These are phyloP conservation scores for Chaetomium fimeti DNA, from an alignment of 495 filamentous ascomycete species.

Conservation along the genomic window DNA sequence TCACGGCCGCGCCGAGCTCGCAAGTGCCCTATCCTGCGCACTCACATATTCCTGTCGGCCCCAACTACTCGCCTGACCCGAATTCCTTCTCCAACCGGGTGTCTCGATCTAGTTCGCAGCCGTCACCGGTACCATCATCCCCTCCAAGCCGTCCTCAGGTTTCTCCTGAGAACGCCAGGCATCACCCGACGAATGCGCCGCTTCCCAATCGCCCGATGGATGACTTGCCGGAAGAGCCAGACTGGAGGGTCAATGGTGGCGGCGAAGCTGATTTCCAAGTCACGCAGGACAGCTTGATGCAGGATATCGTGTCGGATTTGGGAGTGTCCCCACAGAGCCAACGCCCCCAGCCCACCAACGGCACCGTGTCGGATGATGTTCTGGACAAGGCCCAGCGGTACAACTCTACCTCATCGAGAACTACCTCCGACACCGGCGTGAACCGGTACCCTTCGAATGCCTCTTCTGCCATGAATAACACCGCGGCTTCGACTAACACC, in stretches of 20 bases:
- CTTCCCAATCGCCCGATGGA: conserved; percentile 54
- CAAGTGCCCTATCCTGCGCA: conserved; percentile 47
- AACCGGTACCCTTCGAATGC: conserved; percentile 50
- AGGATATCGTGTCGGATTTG: conserved; percentile 55
- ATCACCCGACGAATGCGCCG: conserved; percentile 57
- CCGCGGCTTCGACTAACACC: conserved; percentile 30
- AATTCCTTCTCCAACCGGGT: conserved; percentile 42
- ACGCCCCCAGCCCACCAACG: conserved; percentile 36
- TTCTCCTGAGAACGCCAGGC: conserved; percentile 43
- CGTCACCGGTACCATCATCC: conserved; percentile 45
- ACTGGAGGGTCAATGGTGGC: conserved; percentile 38
- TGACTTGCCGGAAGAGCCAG: conserved; percentile 40
- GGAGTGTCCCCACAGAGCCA: conserved; percentile 36
- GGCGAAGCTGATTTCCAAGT: conserved; percentile 37
- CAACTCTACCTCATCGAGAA: conserved; percentile 51
- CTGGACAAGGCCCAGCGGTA: conserved; percentile 48
- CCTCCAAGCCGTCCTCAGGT: conserved; percentile 37
- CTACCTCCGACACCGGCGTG: conserved; percentile 31
- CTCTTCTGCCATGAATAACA: conserved; percentile 43
- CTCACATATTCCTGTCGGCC: conserved; percentile 49
- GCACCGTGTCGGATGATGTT: conserved; percentile 44
- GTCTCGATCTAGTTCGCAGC: conserved; percentile 45
- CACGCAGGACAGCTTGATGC: conserved; percentile 52
- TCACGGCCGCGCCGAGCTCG: conserved; percentile 33
- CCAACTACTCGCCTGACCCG: conserved; percentile 46